Percentiles rank a stretch among this genome's conserved stretches.
phyloP scores from a whole-genome alignment of 2,329 filamentous ascomycete species.

The Mollisiaceae sp. region DNA sequence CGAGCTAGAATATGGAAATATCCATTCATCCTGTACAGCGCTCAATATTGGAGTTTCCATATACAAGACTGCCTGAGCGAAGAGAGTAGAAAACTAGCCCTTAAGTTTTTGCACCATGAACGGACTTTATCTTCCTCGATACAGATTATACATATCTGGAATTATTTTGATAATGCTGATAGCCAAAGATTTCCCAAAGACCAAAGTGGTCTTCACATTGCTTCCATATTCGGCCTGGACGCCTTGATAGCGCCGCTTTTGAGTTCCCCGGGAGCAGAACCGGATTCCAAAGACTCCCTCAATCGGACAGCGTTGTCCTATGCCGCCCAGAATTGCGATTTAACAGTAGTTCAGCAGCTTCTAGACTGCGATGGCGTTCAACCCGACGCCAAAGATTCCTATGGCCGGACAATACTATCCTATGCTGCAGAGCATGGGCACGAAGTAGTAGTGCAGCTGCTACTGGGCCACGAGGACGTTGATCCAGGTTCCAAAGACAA shows the following conservation, averaged over 20 bases:
- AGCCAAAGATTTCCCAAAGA: not conserved
- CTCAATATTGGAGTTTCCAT: not conserved
- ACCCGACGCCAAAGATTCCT: not conserved
- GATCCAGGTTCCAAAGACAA: not conserved
- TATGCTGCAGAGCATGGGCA: constrained; percentile 13
- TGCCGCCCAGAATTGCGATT: not conserved
- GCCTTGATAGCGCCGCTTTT: not conserved
- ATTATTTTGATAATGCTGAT: not conserved
- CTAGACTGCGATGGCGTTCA: not conserved
- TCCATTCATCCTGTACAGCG: not conserved
- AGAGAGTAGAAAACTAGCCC: not conserved
- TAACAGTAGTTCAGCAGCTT: not conserved
- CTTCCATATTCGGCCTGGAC: not conserved
- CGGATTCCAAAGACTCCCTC: not conserved
- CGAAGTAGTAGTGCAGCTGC: not conserved
- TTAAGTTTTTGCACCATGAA: not conserved
- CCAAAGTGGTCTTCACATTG: not conserved
- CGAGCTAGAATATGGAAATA: not conserved
- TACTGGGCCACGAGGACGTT: not conserved
- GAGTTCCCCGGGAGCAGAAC: not conserved
- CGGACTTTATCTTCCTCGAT: not conserved
- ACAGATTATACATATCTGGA: not conserved
- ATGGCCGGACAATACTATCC: not conserved
- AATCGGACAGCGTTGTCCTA: not conserved
- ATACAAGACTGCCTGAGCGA: not conserved